phyloP scores from a whole-genome alignment of 441 rosid genomes.

The Adansonia grandidieri region DNA sequence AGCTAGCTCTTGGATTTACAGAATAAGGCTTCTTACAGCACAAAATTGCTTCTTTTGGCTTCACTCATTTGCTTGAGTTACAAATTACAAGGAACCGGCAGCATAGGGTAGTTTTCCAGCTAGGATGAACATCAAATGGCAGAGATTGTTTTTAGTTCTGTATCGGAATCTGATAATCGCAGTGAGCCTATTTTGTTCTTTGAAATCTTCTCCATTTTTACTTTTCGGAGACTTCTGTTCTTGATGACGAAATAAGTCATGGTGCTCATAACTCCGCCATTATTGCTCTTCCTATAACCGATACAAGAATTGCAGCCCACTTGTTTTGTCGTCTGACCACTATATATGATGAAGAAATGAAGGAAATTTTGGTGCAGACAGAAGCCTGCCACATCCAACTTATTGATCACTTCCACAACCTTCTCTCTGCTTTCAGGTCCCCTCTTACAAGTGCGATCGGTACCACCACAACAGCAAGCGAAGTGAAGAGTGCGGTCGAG shows the following conservation, averaged over 20 bases:
- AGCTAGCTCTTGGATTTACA: background rate
- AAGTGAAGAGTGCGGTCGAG: slow-evolving; percentile 80
- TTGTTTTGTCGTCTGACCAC: slow-evolving; percentile 68
- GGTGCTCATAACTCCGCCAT: slow-evolving; percentile 67
- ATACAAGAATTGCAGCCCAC: slow-evolving; percentile 85
- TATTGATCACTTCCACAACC: slow-evolving; percentile 82
- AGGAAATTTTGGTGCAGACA: slow-evolving; percentile 78
- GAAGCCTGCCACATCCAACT: slow-evolving; percentile 94
- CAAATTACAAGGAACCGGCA: background rate
- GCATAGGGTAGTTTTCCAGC: slow-evolving; percentile 20
- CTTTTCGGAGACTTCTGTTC: slow-evolving; percentile 51
- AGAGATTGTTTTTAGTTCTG: slow-evolving; percentile 71
- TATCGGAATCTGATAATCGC: slow-evolving; percentile 55
- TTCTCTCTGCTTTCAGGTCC: slow-evolving; percentile 75
- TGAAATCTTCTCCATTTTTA: slow-evolving; percentile 50
- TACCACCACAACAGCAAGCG: slow-evolving; percentile 86
- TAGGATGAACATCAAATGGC: slow-evolving; percentile 59
- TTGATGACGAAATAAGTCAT: slow-evolving; percentile 84
- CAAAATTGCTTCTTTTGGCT: background rate
- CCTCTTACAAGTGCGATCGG: slow-evolving; percentile 91
- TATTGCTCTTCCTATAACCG: slow-evolving; percentile 63
- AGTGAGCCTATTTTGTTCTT: slow-evolving; percentile 42
- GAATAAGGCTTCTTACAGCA: background rate
- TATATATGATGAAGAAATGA: slow-evolving; percentile 76
- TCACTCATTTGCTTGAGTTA: background rate